These are phyloP conservation scores for Penicillium polonicum DNA, from an alignment of 2,329 filamentous ascomycete genomes.

Conservation along the genomic window DNA sequence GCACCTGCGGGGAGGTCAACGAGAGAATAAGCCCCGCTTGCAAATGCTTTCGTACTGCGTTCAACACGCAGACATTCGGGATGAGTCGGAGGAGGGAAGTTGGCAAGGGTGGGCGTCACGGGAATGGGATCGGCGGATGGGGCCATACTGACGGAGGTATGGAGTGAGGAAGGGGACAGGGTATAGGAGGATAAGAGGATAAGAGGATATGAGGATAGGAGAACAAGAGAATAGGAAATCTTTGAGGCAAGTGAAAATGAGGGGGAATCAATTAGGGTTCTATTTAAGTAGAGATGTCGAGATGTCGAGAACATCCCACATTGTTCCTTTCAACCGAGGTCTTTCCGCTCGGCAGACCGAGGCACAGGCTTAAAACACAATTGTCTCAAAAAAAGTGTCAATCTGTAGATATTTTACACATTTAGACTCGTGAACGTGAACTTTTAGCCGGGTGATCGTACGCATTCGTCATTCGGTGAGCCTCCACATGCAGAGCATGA, in stretches of 20 bases:
- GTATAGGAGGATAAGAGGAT: not conserved
- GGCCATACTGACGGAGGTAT: constrained; percentile 16
- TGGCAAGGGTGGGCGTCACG: constrained; percentile 8
- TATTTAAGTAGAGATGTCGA: not conserved
- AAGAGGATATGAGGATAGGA: not conserved
- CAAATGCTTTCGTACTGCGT: constrained; percentile 36
- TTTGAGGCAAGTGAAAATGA: not conserved
- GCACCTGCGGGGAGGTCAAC: constrained; percentile 52
- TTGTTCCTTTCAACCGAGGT: constrained; percentile 1
- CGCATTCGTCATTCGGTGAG: constrained; percentile 2
- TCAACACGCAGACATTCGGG: constrained; percentile 30
- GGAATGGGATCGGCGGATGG: constrained; percentile 22
- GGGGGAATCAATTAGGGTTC: not conserved
- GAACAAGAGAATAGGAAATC: not conserved
- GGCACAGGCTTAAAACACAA: not conserved
- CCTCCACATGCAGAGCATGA: not conserved
- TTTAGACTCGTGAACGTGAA: not conserved
- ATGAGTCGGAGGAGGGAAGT: constrained; percentile 25
- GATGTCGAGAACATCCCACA: not conserved
- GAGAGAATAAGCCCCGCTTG: constrained; percentile 47
- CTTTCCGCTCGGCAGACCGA: constrained; percentile 8
- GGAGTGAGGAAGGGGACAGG: not conserved
- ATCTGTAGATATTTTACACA: not conserved
- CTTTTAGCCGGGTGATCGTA: not conserved
- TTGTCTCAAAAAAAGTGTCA: not conserved